Percentiles rank a stretch among this genome's conserved stretches.
These are phyloP conservation scores for Collybia sordida DNA, from an alignment of 768 basidiomycete genomes.

Conservation along the genomic window DNA sequence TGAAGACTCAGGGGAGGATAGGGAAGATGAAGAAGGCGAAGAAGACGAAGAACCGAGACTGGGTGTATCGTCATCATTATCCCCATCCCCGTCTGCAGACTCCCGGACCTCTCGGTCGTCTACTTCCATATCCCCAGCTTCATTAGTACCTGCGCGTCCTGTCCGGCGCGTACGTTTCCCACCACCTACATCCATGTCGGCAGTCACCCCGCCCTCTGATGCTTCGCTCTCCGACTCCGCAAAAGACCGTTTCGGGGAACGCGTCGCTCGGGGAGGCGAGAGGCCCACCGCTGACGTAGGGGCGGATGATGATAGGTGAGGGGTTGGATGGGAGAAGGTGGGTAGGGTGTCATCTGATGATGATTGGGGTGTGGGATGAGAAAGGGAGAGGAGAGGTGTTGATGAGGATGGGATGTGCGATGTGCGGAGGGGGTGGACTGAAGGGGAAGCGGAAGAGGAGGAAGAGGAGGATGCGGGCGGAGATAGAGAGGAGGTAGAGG, in stretches of 20 bases:
- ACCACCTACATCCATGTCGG: background rate
- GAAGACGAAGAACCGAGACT: slow-evolving; percentile 10
- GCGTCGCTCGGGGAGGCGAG: background rate
- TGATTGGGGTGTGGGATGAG: slow-evolving; percentile 30
- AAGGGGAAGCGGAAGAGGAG: slow-evolving; percentile 9
- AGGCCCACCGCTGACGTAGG: background rate
- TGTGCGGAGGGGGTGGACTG: slow-evolving; percentile 16
- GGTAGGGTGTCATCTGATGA: slow-evolving; percentile 35
- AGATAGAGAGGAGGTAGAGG: slow-evolving; percentile 16
- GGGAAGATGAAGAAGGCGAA: slow-evolving; percentile 21
- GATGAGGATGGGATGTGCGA: slow-evolving; percentile 13
- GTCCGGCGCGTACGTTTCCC: slow-evolving; percentile 1
- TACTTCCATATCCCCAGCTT: slow-evolving; percentile 11
- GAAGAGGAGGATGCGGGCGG: slow-evolving; percentile 15
- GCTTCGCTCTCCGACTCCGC: background rate
- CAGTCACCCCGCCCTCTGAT: background rate
- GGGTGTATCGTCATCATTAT: slow-evolving; percentile 7
- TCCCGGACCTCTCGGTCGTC: slow-evolving; percentile 13
- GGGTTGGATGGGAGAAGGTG: background rate
- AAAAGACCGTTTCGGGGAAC: background rate
- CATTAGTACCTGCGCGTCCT: background rate
- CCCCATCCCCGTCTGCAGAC: slow-evolving; percentile 5
- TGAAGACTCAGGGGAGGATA: slow-evolving; percentile 23
- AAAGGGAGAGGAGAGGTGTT: slow-evolving; percentile 8
- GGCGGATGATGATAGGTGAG: slow-evolving; percentile 1